Percentiles rank a stretch among this genome's conserved stretches.
Conservation (phyloP, 495 filamentous ascomycete species). For the Penicillium mononematosum region DNA sequence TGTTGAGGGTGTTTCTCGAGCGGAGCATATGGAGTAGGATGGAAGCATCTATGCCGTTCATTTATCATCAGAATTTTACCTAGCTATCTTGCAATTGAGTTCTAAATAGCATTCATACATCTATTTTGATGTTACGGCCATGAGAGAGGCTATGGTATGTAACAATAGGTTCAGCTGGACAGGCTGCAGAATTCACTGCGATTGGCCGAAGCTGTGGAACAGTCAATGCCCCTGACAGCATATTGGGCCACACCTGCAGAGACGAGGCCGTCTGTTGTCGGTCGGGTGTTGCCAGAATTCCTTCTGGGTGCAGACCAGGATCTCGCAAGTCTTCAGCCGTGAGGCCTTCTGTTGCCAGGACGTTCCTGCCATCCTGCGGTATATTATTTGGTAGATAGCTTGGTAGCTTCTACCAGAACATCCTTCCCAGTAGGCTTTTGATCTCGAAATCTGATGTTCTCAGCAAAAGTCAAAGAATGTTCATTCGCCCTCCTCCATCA, state of each 20-base stretch:
- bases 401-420: neutral
- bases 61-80: neutral
- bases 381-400: neutral
- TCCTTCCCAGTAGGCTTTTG: neutral
- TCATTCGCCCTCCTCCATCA: slow-evolving; percentile 54
- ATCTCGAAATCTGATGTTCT: neutral
- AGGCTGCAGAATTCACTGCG: neutral
- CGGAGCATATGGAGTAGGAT: neutral
- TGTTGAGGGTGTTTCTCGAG: no score
- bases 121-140: neutral
- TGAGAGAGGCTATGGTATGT: neutral
- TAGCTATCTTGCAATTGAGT: neutral
- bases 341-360: neutral
- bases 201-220: neutral
- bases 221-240: neutral
- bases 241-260: neutral
- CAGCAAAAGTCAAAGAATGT: slow-evolving; percentile 1
- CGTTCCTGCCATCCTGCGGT: neutral
- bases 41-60: neutral
- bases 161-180: neutral
- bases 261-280: neutral
- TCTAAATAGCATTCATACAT: neutral
- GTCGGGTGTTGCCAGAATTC: neutral
- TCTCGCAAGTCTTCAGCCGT: neutral
- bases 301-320: neutral